phyloP scores from a whole-genome alignment of 306 rosid species.

The Echinosophora koreensis region DNA sequence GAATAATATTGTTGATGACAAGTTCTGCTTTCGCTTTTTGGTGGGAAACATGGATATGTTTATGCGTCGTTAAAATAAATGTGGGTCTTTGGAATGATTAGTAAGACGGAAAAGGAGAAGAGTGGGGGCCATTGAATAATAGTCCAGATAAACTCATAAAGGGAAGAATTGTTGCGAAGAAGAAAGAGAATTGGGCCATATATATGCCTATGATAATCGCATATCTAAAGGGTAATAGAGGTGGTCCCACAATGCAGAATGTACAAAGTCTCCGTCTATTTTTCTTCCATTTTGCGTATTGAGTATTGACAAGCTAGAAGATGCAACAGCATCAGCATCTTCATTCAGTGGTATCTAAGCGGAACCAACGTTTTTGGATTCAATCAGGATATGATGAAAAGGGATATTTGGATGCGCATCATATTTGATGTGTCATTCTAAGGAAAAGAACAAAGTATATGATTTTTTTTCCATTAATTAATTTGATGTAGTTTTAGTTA shows the following conservation, averaged over 20 bases:
- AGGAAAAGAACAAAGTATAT: not conserved
- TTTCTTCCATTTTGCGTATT: conserved; percentile 42
- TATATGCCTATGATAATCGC: conserved; percentile 34
- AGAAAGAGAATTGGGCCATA: conserved; percentile 59
- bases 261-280: conserved; percentile 37
- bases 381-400: conserved; percentile 61
- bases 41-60: conserved; percentile 49
- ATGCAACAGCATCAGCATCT: conserved; percentile 44
- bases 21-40: conserved; percentile 57
- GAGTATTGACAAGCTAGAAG: conserved; percentile 59
- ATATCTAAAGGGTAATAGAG: conserved; percentile 56
- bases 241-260: conserved; percentile 56
- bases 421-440: conserved; percentile 37
- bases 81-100: conserved; percentile 78
- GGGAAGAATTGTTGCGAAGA: conserved; percentile 55
- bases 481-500: conserved; percentile 26
- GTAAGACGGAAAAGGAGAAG: conserved; percentile 57
- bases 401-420: conserved; percentile 50
- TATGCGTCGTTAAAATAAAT: conserved; percentile 50
- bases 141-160: conserved; percentile 61
- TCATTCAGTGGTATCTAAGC: conserved; percentile 54
- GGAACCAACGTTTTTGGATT: conserved; percentile 56
- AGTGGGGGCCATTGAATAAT: conserved; percentile 56
- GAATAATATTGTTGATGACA: conserved; percentile 31
- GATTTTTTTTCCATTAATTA: not conserved